phyloP scores from a whole-genome alignment of 345 rosid species.

The Populus nigra region DNA sequence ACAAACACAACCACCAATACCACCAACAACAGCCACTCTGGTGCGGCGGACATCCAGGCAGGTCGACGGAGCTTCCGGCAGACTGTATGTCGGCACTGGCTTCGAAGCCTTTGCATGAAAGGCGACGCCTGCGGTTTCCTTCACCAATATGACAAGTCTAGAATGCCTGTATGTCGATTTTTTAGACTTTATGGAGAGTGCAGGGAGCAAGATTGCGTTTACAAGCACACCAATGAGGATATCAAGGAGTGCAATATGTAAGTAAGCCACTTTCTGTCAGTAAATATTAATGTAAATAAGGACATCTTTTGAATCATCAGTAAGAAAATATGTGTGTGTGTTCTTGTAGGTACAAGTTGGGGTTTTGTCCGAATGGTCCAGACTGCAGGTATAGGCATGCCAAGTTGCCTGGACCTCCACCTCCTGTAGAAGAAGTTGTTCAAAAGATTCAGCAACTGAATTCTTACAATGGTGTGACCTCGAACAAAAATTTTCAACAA shows the following conservation, averaged over 20 bases:
- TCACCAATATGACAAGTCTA: slow-evolving; percentile 92
- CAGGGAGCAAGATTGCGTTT: slow-evolving; percentile 95
- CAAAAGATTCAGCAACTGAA: slow-evolving; percentile 88
- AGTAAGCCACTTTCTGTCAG: slow-evolving; percentile 6
- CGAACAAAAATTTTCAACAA: slow-evolving; percentile 72
- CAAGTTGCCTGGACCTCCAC: slow-evolving; percentile 92
- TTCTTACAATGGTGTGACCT: slow-evolving; percentile 55
- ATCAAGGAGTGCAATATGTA: slow-evolving; percentile 99
- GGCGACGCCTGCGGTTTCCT: slow-evolving; percentile 99
- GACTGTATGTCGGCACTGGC: slow-evolving; percentile 99
- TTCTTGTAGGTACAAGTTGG: slow-evolving; percentile 82
- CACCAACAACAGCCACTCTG: background rate
- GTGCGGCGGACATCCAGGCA: slow-evolving; percentile 14
- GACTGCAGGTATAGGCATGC: slow-evolving; percentile 96
- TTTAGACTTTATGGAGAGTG: slow-evolving; percentile 92
- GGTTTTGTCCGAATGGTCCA: slow-evolving; percentile 98
- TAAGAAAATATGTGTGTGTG: background rate
- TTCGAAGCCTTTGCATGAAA: slow-evolving; percentile 96
- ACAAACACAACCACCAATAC: slow-evolving; percentile 15
- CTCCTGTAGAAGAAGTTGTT: slow-evolving; percentile 90
- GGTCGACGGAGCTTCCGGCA: slow-evolving; percentile 93
- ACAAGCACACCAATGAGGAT: slow-evolving; percentile 94
- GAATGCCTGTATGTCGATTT: slow-evolving; percentile 96
- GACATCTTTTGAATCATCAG: background rate
- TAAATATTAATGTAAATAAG: background rate